phyloP scores from a whole-genome alignment of 192 early-diverging fungal genomes.

The Coemansia sp. region DNA sequence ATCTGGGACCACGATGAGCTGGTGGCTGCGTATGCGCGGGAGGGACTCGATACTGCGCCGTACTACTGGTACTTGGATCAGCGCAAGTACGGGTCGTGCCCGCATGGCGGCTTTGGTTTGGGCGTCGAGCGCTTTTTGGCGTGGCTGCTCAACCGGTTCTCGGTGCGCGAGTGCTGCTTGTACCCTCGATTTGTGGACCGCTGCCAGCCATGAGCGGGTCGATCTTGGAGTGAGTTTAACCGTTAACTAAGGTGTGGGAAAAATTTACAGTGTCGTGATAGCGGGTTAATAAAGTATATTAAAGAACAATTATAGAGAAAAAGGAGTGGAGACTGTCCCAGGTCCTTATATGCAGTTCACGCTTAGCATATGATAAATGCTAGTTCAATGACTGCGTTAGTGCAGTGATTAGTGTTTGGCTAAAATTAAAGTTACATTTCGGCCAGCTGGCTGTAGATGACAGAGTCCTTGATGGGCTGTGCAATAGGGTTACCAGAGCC shows the following conservation, averaged over 20 bases:
- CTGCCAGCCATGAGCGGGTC: slow-evolving; percentile 64
- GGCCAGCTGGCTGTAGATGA: slow-evolving; percentile 19
- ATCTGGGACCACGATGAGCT: slow-evolving; percentile 83
- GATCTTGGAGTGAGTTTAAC: background rate
- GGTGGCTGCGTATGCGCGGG: slow-evolving; percentile 77
- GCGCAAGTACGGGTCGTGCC: slow-evolving; percentile 95
- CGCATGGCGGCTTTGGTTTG: slow-evolving; percentile 97
- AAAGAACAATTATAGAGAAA: no score
- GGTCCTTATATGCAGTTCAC: no score
- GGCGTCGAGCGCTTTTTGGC: slow-evolving; percentile 97
- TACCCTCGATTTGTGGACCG: slow-evolving; percentile 91
- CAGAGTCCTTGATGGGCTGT: slow-evolving; percentile 34
- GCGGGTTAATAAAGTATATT: no score
- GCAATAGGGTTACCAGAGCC: slow-evolving; percentile 18
- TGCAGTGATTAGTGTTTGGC: background rate
- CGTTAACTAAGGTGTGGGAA: background rate
- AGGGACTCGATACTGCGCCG: slow-evolving; percentile 87
- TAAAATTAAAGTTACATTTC: slow-evolving; percentile 23
- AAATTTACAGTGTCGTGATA: no score
- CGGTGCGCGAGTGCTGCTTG: slow-evolving; percentile 84
- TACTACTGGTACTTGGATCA: slow-evolving; percentile 99
- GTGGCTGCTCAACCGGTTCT: slow-evolving; percentile 89
- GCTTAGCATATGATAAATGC: no score
- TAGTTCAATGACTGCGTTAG: background rate
- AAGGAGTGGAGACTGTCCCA: no score